Conservation (phyloP, 441 rosid genomes). For the Erodium trifolium region DNA sequence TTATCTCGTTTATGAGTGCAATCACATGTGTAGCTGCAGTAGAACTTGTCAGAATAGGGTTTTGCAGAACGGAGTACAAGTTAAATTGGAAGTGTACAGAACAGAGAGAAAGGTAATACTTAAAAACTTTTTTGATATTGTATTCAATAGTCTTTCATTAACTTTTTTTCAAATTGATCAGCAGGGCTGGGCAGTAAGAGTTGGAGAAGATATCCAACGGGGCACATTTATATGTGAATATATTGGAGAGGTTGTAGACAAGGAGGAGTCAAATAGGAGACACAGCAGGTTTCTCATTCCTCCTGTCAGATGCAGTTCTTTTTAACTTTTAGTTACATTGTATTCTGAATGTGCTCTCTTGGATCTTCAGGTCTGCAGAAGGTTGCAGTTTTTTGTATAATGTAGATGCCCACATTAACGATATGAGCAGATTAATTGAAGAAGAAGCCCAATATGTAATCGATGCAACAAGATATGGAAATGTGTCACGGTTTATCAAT, state of each 20-base stretch:
- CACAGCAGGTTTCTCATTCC: constrained; percentile 45
- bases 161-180: constrained; percentile 14
- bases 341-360: constrained; percentile 16
- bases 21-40: constrained; percentile 62
- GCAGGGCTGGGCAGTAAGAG: constrained; percentile 97
- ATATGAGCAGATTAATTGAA: constrained; percentile 74
- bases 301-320: constrained; percentile 8
- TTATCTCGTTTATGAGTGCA: constrained; percentile 98
- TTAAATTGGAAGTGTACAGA: constrained; percentile 71
- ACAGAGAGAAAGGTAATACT: constrained; percentile 66
- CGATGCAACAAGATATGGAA: constrained; percentile 77
- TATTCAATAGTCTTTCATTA: constrained; percentile 10
- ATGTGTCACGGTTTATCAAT: constrained; percentile 84
- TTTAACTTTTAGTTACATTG: not conserved
- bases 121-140: constrained; percentile 15
- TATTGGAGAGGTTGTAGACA: constrained; percentile 74
- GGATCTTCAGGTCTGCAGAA: constrained; percentile 45
- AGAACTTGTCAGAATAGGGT: constrained; percentile 79
- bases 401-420: constrained; percentile 61
- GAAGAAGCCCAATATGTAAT: constrained; percentile 50
- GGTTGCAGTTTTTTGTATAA: constrained; percentile 56
- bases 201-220: constrained; percentile 69
- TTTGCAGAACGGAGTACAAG: constrained; percentile 75
- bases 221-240: constrained; percentile 87
- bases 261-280: constrained; percentile 59